Percentiles rank a stretch among this genome's conserved stretches.
phyloP scores from a whole-genome alignment of 345 rosid genomes.

The Combretum micranthum region DNA sequence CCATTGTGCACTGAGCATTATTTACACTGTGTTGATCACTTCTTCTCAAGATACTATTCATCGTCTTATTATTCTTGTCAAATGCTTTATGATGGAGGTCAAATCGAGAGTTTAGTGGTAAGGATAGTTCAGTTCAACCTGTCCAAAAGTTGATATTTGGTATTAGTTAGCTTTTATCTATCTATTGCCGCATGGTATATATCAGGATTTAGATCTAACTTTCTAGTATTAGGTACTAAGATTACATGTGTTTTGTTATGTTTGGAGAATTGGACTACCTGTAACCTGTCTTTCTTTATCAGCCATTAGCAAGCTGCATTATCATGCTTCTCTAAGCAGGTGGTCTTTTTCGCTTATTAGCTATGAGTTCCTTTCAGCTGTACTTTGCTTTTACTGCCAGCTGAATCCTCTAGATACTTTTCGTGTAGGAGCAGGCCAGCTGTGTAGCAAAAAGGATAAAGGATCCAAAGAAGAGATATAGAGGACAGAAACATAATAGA shows the following conservation, averaged over 20 bases:
- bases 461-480: slow-evolving; percentile 26
- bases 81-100: slow-evolving; percentile 61
- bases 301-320: no score
- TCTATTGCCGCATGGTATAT: background rate
- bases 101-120: slow-evolving; percentile 55
- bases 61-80: slow-evolving; percentile 54
- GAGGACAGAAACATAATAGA: slow-evolving; percentile 12
- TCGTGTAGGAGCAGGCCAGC: slow-evolving; percentile 52
- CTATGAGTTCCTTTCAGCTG: background rate
- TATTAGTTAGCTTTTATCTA: background rate
- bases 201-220: no score
- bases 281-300: no score
- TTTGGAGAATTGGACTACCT: no score
- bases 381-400: background rate
- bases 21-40: slow-evolving; percentile 63
- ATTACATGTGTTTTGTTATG: no score
- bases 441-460: slow-evolving; percentile 37
- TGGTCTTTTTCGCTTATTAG: no score
- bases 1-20: slow-evolving; percentile 59
- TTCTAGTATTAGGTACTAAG: no score
- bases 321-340: no score
- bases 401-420: background rate
- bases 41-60: slow-evolving; percentile 68
- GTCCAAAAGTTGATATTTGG: background rate
- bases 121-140: slow-evolving; percentile 10